Conservation (phyloP, 192 early-diverging fungal species). For the Gamsiella multidivaricata region DNA sequence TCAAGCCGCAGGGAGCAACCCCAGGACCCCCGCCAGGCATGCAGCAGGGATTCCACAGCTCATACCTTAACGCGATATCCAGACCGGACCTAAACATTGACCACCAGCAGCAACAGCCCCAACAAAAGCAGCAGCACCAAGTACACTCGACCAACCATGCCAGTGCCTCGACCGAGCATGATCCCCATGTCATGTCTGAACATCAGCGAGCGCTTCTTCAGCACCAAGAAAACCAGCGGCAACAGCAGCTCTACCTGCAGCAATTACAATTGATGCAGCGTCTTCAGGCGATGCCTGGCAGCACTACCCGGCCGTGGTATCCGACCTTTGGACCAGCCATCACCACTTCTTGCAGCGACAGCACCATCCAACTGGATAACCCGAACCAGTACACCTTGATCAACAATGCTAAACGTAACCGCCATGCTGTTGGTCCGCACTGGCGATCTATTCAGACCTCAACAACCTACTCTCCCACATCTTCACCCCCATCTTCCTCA, state of each 20-base stretch:
- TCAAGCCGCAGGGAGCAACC: constrained; percentile 13
- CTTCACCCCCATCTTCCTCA: constrained; percentile 29
- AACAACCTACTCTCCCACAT: constrained; percentile 36
- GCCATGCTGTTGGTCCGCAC: constrained; percentile 43
- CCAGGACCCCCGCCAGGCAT: constrained; percentile 8
- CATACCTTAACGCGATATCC: constrained; percentile 41
- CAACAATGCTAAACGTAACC: constrained; percentile 38
- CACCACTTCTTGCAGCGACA: constrained; percentile 48
- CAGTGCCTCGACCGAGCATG: not conserved
- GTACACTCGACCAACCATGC: not conserved
- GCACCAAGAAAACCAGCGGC: constrained; percentile 34
- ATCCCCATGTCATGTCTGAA: constrained; percentile 28
- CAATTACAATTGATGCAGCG: constrained; percentile 37
- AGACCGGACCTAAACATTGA: constrained; percentile 19
- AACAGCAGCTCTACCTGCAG: constrained; percentile 40
- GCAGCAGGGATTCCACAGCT: constrained; percentile 35
- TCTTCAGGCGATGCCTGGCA: constrained; percentile 36
- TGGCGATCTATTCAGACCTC: constrained; percentile 49
- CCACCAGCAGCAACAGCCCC: constrained; percentile 14
- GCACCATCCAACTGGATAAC: constrained; percentile 45
- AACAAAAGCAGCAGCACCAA: constrained; percentile 10
- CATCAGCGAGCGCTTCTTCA: constrained; percentile 41
- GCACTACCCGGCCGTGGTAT: constrained; percentile 50
- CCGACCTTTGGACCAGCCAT: constrained; percentile 49
- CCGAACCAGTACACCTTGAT: constrained; percentile 41